A percentile compares a stretch with the other conserved stretches of the same genome.
Evolutionary conservation across 495 filamentous ascomycete species (phyloP).

Genomic region (Podospora australis): DNA sequence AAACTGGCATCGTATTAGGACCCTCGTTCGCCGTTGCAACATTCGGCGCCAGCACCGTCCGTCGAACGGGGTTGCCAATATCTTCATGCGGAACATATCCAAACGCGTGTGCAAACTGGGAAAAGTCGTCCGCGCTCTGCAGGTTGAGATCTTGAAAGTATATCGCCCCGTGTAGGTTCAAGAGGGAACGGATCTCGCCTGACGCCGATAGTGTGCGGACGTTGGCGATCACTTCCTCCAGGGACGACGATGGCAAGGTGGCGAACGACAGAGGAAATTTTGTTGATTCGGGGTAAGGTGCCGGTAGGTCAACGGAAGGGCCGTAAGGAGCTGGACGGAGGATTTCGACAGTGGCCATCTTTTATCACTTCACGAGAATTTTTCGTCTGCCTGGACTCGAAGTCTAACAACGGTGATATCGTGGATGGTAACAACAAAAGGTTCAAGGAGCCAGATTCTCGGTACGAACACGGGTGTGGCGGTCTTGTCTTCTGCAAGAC

Average conservation of each 20-base stretch:
- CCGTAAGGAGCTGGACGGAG: conserved; percentile 13
- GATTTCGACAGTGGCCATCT: conserved; percentile 5
- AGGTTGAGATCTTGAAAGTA: conserved; percentile 34
- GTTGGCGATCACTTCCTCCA: conserved; percentile 10
- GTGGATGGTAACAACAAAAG: not conserved
- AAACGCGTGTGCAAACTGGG: conserved; percentile 48
- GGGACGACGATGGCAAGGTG: not conserved
- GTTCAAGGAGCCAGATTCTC: not conserved
- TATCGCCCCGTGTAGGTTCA: conserved; percentile 33
- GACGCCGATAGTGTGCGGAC: conserved; percentile 11
- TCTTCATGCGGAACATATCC: conserved; percentile 50
- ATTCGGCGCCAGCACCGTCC: conserved; percentile 45
- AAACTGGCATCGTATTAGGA: conserved; percentile 44
- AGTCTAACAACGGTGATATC: no score
- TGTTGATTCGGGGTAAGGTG: conserved; percentile 9
- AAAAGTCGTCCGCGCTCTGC: conserved; percentile 36
- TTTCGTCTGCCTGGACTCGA: no score
- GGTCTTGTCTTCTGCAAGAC: not conserved
- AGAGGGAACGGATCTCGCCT: conserved; percentile 8
- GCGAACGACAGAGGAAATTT: conserved; percentile 10
- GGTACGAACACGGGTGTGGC: not conserved
- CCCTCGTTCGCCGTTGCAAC: conserved; percentile 50
- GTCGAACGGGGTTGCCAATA: conserved; percentile 48
- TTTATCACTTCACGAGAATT: no score
- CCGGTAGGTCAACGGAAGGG: conserved; percentile 14